Base-by-base conservation (phyloP, 768 basidiomycete species). In the Suillus occidentalis region DNA sequence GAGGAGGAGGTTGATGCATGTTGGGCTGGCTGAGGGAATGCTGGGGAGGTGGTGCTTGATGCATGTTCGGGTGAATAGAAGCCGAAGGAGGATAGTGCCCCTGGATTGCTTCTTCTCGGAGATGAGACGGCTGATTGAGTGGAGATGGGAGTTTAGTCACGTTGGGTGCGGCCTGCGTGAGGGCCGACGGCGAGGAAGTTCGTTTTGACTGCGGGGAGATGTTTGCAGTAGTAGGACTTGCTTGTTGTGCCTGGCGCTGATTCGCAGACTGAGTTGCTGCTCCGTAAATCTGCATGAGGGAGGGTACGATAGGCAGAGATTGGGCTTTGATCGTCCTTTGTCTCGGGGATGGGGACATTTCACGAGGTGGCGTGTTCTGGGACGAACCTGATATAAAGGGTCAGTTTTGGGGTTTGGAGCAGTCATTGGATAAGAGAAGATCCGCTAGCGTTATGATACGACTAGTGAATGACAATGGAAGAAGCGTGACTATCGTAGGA, bases 221-320 rank as follows among this genome's bases (percentile, higher is more conserved):
- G 65, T 69, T 77, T 53, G 75, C 69, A 4, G 74, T 69, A 47
- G 79, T 73, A 56, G 79, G 78, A 65, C 76, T 77, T 53, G 76
- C 68, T 64, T 79, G 80, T 16, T 77, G 76, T 10, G 31, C 20
- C 7, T 64, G 73, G 66, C 81, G 80, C 71, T 83, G 82, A 59
- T 74, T 74, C 66, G 79, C 67, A 71, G 74, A 72, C 70, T 71
- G 66, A 65, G 77, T 69, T 74, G 79, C 76, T 12, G 68, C 66
- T 60, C 71, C 70, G 71, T 85, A 87, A 18, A 87, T 76, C 67
- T 86, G 85, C 72, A 83, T 78, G 58, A 86, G 81, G 25, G 81
- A 79, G 31, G 89, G 87, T 6, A 87, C 85, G 72, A 85, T 77
- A 64, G 89, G 86, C 80, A 89, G 81, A 0, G 89, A 87, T 67